phyloP scores from a whole-genome alignment of 148 eudicot species.

The Tetragonia tetragonoides region DNA sequence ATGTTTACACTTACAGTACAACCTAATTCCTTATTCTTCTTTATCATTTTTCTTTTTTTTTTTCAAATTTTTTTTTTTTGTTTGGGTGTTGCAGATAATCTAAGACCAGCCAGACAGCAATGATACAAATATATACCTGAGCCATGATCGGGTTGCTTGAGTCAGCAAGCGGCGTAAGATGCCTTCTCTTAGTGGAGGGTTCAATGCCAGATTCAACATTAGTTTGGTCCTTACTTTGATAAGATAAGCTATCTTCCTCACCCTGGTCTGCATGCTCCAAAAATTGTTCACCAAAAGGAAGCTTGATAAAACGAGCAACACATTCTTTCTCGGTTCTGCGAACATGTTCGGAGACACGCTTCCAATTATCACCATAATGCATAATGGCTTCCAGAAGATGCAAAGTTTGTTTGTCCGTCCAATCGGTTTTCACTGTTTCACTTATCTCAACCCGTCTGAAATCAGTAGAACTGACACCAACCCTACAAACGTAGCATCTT shows the following conservation, averaged over 20 bases:
- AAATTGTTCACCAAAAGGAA: constrained; percentile 93
- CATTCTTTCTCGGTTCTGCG: constrained; percentile 84
- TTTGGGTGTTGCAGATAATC: not conserved
- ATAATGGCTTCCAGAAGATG: constrained; percentile 81
- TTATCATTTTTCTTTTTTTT: too few species aligned
- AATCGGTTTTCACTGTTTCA: constrained; percentile 69
- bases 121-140: constrained; percentile 47
- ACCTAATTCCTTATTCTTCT: not conserved
- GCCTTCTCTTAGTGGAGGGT: constrained; percentile 52
- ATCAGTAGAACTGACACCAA: constrained; percentile 58
- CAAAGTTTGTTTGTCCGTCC: constrained; percentile 89
- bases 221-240: constrained; percentile 36
- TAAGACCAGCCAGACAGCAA: not conserved
- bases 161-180: constrained; percentile 84
- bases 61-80: too few species aligned
- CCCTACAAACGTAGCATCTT: constrained; percentile 77
- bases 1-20: not conserved
- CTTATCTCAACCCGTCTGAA: constrained; percentile 88
- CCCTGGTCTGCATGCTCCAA: constrained; percentile 49
- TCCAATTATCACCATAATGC: constrained; percentile 97
- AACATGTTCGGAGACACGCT: constrained; percentile 78
- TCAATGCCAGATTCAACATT: constrained; percentile 34
- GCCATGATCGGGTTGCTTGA: constrained; percentile 98
- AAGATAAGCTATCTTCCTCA: constrained; percentile 36
- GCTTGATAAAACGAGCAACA: constrained; percentile 76